phyloP scores from a whole-genome alignment of 2,329 filamentous ascomycete genomes.

The Chlorencoelia australis region DNA sequence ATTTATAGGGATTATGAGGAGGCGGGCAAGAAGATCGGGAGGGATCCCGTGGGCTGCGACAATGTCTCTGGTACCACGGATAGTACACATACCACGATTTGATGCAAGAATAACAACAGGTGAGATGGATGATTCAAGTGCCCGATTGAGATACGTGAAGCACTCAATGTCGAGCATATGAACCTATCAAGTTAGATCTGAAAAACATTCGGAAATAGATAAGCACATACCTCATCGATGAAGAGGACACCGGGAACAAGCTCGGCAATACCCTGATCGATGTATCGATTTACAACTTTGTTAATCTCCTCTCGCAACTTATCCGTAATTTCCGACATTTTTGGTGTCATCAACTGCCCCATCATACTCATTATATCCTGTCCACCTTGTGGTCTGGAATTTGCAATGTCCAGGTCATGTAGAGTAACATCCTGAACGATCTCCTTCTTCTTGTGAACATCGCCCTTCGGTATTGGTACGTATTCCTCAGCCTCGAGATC shows the following conservation, averaged over 20 bases:
- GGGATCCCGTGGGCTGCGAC: conserved; percentile 88
- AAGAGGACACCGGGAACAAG: conserved; percentile 94
- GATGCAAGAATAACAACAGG: conserved; percentile 97
- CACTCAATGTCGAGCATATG: conserved; percentile 99
- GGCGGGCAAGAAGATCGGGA: conserved; percentile 81
- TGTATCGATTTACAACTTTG: conserved; percentile 98
- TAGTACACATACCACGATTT: conserved; percentile 87
- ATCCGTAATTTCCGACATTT: conserved; percentile 98
- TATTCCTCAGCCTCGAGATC: conserved; percentile 98
- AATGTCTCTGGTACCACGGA: conserved; percentile 76
- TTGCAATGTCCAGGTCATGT: conserved; percentile 93
- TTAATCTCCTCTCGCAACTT: conserved; percentile 95
- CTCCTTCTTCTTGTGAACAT: conserved; percentile 99
- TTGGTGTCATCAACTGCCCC: conserved; percentile 98
- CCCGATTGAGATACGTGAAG: conserved; percentile 97
- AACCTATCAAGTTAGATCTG: conserved; percentile 45
- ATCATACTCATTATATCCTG: conserved; percentile 99
- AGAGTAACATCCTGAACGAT: conserved; percentile 97
- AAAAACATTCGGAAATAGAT: background rate
- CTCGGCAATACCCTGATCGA: conserved; percentile 95
- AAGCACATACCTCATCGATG: conserved; percentile 75
- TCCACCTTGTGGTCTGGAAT: conserved; percentile 87
- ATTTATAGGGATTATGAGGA: conserved; percentile 92
- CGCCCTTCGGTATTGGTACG: conserved; percentile 95
- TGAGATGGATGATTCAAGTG: conserved; percentile 88